Percentiles rank a stretch among this genome's conserved stretches.
Conservation (phyloP, 441 rosid species). For the Lepidium campestre region DNA sequence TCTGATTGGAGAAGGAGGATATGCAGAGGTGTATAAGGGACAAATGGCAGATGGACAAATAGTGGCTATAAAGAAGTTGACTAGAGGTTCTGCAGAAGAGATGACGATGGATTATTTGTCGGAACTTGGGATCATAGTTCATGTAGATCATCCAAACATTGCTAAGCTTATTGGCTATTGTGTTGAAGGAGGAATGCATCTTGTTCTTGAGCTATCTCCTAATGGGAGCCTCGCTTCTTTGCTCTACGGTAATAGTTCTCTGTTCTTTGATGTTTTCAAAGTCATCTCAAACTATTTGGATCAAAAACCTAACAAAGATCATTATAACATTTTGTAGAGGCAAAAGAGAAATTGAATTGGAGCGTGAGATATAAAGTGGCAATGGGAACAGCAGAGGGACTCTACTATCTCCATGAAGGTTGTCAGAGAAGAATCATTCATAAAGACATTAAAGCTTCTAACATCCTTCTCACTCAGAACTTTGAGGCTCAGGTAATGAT, state of each 20-base stretch:
- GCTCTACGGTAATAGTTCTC: slow-evolving; percentile 54
- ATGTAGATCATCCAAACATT: slow-evolving; percentile 86
- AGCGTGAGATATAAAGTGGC: slow-evolving; percentile 64
- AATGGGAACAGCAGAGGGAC: slow-evolving; percentile 76
- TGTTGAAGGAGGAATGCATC: slow-evolving; percentile 95
- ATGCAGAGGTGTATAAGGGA: slow-evolving; percentile 86
- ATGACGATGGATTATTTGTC: slow-evolving; percentile 82
- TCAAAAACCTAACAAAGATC: not conserved
- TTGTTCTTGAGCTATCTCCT: slow-evolving; percentile 82
- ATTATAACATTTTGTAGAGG: slow-evolving; percentile 31
- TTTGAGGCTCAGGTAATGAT: slow-evolving; percentile 69
- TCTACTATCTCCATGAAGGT: slow-evolving; percentile 78
- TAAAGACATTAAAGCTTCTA: slow-evolving; percentile 89
- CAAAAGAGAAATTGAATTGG: slow-evolving; percentile 65
- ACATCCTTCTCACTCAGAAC: slow-evolving; percentile 77
- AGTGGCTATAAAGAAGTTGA: slow-evolving; percentile 72
- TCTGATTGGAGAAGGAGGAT: slow-evolving; percentile 94
- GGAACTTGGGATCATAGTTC: slow-evolving; percentile 89
- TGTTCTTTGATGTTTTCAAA: not conserved
- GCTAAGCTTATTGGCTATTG: slow-evolving; percentile 87
- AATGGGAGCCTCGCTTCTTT: slow-evolving; percentile 84
- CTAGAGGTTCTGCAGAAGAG: slow-evolving; percentile 77
- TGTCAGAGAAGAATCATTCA: slow-evolving; percentile 94
- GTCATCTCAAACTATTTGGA: not conserved
- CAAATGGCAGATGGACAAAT: slow-evolving; percentile 48